A percentile compares a stretch with the other conserved stretches of the same genome.
phyloP scores from a whole-genome alignment of 768 basidiomycete species.

The Russula dissimulans region DNA sequence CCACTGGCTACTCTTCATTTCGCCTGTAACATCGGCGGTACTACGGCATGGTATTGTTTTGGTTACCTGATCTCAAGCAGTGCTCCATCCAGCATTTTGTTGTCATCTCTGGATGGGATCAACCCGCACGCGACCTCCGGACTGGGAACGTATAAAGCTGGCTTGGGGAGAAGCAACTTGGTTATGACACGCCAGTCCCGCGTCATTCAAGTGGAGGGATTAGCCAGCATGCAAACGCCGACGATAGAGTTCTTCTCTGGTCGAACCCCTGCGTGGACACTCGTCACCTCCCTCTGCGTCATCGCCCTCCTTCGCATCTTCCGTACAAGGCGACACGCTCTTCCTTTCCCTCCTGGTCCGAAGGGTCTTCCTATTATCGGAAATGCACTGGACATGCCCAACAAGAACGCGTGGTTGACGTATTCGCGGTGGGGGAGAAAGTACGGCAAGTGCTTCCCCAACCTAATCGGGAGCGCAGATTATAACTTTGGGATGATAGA shows the following conservation, averaged over 20 bases:
- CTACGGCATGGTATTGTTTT: not conserved
- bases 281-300: not conserved
- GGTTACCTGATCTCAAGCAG: not conserved
- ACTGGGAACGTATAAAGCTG: slow-evolving; percentile 4
- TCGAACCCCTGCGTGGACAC: not conserved
- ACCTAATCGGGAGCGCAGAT: not conserved
- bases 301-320: not conserved
- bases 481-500: slow-evolving; percentile 1
- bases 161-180: not conserved
- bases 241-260: not conserved
- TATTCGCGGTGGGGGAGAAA: slow-evolving; percentile 20
- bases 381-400: slow-evolving; percentile 21
- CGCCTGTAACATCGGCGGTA: not conserved
- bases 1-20: not conserved
- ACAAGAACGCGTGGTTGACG: slow-evolving; percentile 17
- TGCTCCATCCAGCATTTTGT: not conserved
- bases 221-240: not conserved
- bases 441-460: slow-evolving; percentile 14
- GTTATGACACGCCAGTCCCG: not conserved
- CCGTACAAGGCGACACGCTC: not conserved
- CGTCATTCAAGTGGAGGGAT: not conserved
- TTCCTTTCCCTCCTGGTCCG: slow-evolving; percentile 23
- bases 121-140: not conserved
- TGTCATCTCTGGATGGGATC: not conserved
- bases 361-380: slow-evolving; percentile 20